phyloP scores from a whole-genome alignment of 192 early-diverging fungal species.

The Coemansia sp. region DNA sequence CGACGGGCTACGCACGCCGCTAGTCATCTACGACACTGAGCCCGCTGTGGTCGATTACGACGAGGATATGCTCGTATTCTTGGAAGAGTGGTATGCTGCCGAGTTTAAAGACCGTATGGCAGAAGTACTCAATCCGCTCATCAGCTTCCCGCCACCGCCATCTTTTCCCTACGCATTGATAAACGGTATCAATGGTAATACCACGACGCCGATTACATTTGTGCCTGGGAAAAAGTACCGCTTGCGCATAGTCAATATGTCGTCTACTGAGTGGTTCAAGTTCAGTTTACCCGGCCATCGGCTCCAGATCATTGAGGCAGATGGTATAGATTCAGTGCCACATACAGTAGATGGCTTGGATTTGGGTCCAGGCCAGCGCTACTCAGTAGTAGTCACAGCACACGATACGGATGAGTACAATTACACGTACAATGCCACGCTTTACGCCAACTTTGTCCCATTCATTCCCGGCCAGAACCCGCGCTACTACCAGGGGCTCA shows the following conservation, averaged over 20 bases:
- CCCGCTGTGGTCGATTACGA: conserved; percentile 62
- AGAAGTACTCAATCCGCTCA: conserved; percentile 48
- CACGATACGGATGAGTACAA: conserved; percentile 57
- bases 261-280: conserved; percentile 67
- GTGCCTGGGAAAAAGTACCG: conserved; percentile 77
- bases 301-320: conserved; percentile 77
- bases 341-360: conserved; percentile 58
- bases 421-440: conserved; percentile 69
- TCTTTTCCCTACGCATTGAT: conserved; percentile 60
- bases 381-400: conserved; percentile 78
- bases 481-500: conserved; percentile 18
- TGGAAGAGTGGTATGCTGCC: conserved; percentile 70
- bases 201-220: conserved; percentile 45
- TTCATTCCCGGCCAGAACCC: conserved; percentile 52
- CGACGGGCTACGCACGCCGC: conserved; percentile 71
- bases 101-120: conserved; percentile 31
- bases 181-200: conserved; percentile 37
- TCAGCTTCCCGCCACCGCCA: conserved; percentile 62
- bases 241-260: conserved; percentile 76
- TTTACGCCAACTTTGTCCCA: conserved; percentile 66
- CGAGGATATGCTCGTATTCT: conserved; percentile 57
- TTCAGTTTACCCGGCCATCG: conserved; percentile 75
- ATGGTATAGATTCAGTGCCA: conserved; percentile 64
- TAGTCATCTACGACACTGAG: conserved; percentile 63
- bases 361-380: conserved; percentile 70